Percentiles rank a stretch among this genome's conserved stretches.
Conservation (phyloP, 768 basidiomycete species). For the Leccinum fibrillosum region DNA sequence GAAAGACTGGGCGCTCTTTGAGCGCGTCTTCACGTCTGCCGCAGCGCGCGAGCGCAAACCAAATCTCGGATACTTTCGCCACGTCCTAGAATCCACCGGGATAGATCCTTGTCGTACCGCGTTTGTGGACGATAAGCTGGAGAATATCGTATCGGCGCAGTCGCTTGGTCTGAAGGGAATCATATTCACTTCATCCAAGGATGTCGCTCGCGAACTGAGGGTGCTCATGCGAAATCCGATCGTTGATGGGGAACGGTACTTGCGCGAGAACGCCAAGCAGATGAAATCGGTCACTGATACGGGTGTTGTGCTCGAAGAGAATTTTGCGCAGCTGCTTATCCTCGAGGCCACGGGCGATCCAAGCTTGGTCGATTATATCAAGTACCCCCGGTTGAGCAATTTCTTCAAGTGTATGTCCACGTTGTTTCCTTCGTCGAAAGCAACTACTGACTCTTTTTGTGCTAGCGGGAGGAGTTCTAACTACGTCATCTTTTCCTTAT, state of each 20-base stretch:
- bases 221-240: conserved; percentile 15
- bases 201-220: conserved; percentile 14
- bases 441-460: not conserved
- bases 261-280: conserved; percentile 9
- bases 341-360: conserved; percentile 16
- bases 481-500: conserved; percentile 10
- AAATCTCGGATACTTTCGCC: conserved; percentile 17
- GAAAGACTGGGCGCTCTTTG: conserved; percentile 20
- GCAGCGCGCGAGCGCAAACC: conserved; percentile 17
- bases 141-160: conserved; percentile 18
- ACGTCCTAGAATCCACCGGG: conserved; percentile 14
- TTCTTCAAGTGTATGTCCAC: conserved; percentile 16
- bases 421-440: not conserved
- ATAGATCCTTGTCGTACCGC: conserved; percentile 18
- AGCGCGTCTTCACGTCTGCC: conserved; percentile 20
- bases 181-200: conserved; percentile 15
- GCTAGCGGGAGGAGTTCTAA: conserved; percentile 8
- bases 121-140: conserved; percentile 24
- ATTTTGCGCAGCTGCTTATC: conserved; percentile 20
- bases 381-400: conserved; percentile 18
- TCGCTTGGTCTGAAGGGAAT: conserved; percentile 21
- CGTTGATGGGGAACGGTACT: conserved; percentile 12
- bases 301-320: conserved; percentile 16
- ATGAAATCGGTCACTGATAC: conserved; percentile 18
- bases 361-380: conserved; percentile 18